Evolutionary conservation across 495 filamentous ascomycete genomes (phyloP).

Genomic region (Penicillium taxi): DNA sequence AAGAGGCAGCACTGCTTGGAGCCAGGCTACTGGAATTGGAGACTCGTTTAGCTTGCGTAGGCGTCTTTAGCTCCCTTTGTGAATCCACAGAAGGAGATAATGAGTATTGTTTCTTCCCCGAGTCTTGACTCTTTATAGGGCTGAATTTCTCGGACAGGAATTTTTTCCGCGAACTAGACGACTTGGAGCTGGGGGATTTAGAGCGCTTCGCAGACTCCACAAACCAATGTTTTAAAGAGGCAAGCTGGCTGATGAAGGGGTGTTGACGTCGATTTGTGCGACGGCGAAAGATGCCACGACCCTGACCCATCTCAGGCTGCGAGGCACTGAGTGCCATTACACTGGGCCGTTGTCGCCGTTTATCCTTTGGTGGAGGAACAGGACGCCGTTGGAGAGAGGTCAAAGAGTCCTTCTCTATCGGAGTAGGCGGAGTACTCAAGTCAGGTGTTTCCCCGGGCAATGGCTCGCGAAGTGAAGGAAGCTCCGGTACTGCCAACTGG

Average conservation of each 20-base stretch:
- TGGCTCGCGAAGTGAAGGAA: constrained; percentile 65
- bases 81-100: constrained; percentile 17
- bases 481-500: constrained; percentile 50
- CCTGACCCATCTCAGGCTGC: constrained; percentile 54
- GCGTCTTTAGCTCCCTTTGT: constrained; percentile 25
- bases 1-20: constrained; percentile 41
- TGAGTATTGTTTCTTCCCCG: constrained; percentile 21
- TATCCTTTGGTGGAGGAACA: constrained; percentile 80
- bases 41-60: constrained; percentile 37
- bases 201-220: constrained; percentile 68
- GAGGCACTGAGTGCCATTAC: constrained; percentile 74
- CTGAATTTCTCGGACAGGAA: constrained; percentile 37
- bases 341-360: constrained; percentile 61
- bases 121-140: constrained; percentile 35
- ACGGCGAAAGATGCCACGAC: constrained; percentile 47
- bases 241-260: constrained; percentile 67
- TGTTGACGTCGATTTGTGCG: constrained; percentile 52
- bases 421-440: constrained; percentile 44
- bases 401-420: constrained; percentile 71
- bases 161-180: constrained; percentile 28
- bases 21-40: constrained; percentile 41
- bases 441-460: constrained; percentile 30
- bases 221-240: constrained; percentile 84
- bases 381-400: constrained; percentile 65
- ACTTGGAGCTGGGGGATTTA: constrained; percentile 50